phyloP scores from a whole-genome alignment of 2,329 filamentous ascomycete genomes.

The Colletotrichum scovillei region DNA sequence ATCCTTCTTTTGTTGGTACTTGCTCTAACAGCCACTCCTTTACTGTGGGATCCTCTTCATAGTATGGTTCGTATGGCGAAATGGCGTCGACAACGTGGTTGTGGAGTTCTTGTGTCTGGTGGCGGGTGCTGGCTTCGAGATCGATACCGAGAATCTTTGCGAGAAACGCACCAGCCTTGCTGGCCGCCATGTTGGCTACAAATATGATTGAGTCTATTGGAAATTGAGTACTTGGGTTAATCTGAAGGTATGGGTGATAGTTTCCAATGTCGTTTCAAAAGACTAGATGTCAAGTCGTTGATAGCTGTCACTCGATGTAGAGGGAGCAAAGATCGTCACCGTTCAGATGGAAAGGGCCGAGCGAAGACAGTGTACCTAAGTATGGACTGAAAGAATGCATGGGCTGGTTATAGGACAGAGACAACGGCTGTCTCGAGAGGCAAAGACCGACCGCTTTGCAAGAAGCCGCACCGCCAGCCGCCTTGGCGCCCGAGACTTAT shows the following conservation, averaged over 20 bases:
- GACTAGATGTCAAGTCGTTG: not conserved
- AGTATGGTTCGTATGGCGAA: conserved; percentile 40
- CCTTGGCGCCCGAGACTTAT: conserved; percentile 29
- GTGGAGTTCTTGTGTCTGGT: conserved; percentile 25
- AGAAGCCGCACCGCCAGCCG: conserved; percentile 37
- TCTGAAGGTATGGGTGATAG: no score
- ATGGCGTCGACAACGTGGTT: conserved; percentile 8
- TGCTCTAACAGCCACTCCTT: conserved; percentile 70
- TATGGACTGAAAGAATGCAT: not conserved
- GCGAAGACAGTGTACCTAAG: not conserved
- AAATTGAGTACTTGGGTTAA: not conserved
- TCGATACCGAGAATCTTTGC: conserved; percentile 88
- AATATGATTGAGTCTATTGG: no score
- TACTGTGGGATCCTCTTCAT: conserved; percentile 76
- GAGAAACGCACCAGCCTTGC: conserved; percentile 75
- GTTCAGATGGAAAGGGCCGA: conserved; percentile 10
- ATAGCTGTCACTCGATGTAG: not conserved
- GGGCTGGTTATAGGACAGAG: conserved; percentile 10
- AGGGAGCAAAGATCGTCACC: not conserved
- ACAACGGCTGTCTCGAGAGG: conserved; percentile 25
- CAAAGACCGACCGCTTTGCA: not conserved
- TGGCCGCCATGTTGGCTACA: conserved; percentile 39
- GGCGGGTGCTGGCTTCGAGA: conserved; percentile 60
- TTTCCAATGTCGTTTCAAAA: not conserved
- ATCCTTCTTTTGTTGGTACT: conserved; percentile 59